phyloP scores from a whole-genome alignment of 352 stramenopile species.

The Pythium periplocum region DNA sequence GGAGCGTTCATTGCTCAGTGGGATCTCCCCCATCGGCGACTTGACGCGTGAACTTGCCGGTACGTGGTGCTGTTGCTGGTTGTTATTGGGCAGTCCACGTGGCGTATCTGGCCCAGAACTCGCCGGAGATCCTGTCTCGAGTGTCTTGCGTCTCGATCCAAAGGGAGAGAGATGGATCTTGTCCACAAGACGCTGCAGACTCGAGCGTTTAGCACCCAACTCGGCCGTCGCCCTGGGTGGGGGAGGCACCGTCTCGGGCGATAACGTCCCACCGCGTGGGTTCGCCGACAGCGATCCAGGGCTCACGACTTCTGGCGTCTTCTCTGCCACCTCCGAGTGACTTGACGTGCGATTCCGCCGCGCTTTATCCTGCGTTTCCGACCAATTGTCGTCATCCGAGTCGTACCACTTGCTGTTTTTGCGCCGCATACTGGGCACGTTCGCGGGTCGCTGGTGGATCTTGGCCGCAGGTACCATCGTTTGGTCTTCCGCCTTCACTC shows the following conservation, averaged over 20 bases:
- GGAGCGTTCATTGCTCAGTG: no score
- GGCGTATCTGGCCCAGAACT: slow-evolving; percentile 12
- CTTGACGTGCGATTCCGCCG: background rate
- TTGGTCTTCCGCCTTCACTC: slow-evolving; percentile 1
- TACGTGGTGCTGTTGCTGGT: no score
- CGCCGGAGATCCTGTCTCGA: slow-evolving; percentile 13
- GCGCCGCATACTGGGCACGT: slow-evolving; percentile 6
- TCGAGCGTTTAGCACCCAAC: slow-evolving; percentile 33
- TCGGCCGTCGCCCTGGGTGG: background rate
- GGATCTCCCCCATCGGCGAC: no score
- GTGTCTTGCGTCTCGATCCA: slow-evolving; percentile 28
- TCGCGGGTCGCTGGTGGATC: slow-evolving; percentile 5
- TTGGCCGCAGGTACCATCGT: slow-evolving; percentile 5
- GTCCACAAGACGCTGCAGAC: slow-evolving; percentile 59
- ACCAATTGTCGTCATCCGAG: slow-evolving; percentile 18
- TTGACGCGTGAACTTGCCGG: no score
- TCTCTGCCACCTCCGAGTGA: background rate
- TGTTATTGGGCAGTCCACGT: background rate
- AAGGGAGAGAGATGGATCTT: slow-evolving; percentile 67
- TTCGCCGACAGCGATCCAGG: no score
- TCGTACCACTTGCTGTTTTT: slow-evolving; percentile 23
- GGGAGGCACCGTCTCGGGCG: no score
- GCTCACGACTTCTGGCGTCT: no score
- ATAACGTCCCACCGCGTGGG: no score
- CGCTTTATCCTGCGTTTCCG: background rate